Base-by-base conservation (phyloP, 2,329 filamentous ascomycete genomes). In the Talaromyces verruculosus region DNA sequence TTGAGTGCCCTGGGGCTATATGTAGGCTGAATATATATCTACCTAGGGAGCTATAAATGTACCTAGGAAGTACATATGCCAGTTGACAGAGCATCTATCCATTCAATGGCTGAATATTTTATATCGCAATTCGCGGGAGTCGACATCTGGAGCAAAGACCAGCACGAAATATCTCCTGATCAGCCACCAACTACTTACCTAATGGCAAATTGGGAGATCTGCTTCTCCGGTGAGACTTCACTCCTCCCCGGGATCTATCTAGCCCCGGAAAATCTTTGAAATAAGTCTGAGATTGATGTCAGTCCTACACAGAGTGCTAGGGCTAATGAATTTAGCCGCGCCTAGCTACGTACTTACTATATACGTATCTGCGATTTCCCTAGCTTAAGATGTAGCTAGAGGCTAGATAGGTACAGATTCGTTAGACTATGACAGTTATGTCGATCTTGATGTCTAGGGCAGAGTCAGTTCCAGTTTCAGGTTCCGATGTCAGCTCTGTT, bases 91-190 rank as follows among this genome's bases (percentile, higher is more conserved):
- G 15, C 25, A 57, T 17, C 19, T 13, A 49, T 25, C 19, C 22
- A 47, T 1, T 35, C 6, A 15, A 10, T 25, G 33, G 33, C 25
- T 22, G n/a, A 35, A 19, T 13, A 37, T 37, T 57, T 57, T 37
- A 57, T 57, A 57, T 57, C 53, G 53, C 53, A 22, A 57, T 22
- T 25, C n/a, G 53, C 53, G 53, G 53, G 17, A 33, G 17, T 15
- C 17, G 13, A 8, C 39, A n/a, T 7, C 5, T 17, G 39, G 5
- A 33, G 17, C 15, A 51, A n/a, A 30, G 3, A 53, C 30, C 30
- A 33, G 7, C 17, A 11, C 33, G 17, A 57, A 55, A 15, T 19
- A 19, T 15, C n/a, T 22, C n/a, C 22, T 25, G 53, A 37, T 37
- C 53, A 37, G n/a, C 33, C 53, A 25, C 33, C 10, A 37, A 11